Base-by-base conservation (phyloP, 1,139 yeast genomes). In the Debaryomyces fabryi region DNA sequence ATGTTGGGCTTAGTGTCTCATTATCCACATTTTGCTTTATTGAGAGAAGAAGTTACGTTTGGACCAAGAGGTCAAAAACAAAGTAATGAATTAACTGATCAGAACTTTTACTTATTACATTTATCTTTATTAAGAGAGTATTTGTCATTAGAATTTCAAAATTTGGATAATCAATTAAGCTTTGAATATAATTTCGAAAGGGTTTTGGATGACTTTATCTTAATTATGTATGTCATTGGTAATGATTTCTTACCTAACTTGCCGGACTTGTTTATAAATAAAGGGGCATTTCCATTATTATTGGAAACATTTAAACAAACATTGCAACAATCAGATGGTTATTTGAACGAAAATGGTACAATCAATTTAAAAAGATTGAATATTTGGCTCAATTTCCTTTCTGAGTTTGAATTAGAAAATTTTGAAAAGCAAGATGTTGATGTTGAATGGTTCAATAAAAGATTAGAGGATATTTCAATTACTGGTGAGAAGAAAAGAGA, bases 241-340 rank as follows among this genome's bases (percentile, higher is more conserved):
- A 95, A 95, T 64, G 99, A 95, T 79, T 95, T 95, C 82, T 79
- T 95, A 62, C 99, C 99, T n/a, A 90, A 93, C 64, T 79, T 95
- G 59, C 99, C 99, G 1, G 96, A 92, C 65, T 76, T 95, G 60
- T 91, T 89, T 66, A 81, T 95, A 58, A 92, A 91, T 63, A 93
- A 92, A 59, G 98, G 98, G 58, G 99, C 99, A 0, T 87, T 95
- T 72, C 97, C 98, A 12, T 79, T 91, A 37, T 78, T 95, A 59
- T 76, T 93, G 58, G 88, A 86, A 54, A 87, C 97, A 12, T 93
- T 95, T 72, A 93, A 91, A 63, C 85, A 85, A 60, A 83, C 92
- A 20, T 76, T 93, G 61, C 78, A 80, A 56, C 80, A 79, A 52
- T 72, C 85, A 49, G 96, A 89, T 64, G 97, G 96, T 8, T 93